Evolutionary conservation across 2,329 filamentous ascomycete species (phyloP), one percentile per base, ranked within the genome.

Genomic region (Zarea fungicola): DNA sequence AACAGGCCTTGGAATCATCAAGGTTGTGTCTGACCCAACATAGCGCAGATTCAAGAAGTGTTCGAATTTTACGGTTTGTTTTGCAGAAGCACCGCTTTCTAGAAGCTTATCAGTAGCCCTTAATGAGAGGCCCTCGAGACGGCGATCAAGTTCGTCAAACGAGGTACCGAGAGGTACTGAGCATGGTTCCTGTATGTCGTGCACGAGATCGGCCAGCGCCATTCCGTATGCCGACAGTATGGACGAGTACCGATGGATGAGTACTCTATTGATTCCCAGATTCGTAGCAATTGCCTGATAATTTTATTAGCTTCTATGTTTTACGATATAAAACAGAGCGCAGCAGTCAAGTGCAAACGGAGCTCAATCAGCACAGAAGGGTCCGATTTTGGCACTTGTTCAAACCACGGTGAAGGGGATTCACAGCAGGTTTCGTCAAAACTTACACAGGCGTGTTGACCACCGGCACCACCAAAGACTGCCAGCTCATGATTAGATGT

Each of bases 191-290:
- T 66, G 64, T 18, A 58, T 58, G 53, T 74, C 70, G 5, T 69
- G 65, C 3, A 74, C 71, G 0, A 75, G 64, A 22, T 74, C 69
- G 3, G 72, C 72, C 5, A 73, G 56, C 0, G 71, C 66, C 57
- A 74, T 72, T 0, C 71, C 71, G 23, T 74, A 75, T 0, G 72
- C 72, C 0, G 71, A 74, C 1, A 75, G 54, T 10, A 75, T 69
- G 6, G 65, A 70, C 0, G 72, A 74, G 53, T 72, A 73, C 26
- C 65, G 64, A 26, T 72, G 72, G 11, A 75, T 65, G 26, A 74
- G 62, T 45, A 71, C 65, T 2, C 66, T 61, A 10, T 60, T 60
- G 46, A 75, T 74, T 2, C 69, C 68, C n/a, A n/a, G n/a, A n/a
- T n/a, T n/a, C n/a, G n/a, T n/a, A n/a, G n/a, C n/a, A n/a, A n/a